Conservation (phyloP, 108 stramenopile species). For the Tribonema minus region DNA sequence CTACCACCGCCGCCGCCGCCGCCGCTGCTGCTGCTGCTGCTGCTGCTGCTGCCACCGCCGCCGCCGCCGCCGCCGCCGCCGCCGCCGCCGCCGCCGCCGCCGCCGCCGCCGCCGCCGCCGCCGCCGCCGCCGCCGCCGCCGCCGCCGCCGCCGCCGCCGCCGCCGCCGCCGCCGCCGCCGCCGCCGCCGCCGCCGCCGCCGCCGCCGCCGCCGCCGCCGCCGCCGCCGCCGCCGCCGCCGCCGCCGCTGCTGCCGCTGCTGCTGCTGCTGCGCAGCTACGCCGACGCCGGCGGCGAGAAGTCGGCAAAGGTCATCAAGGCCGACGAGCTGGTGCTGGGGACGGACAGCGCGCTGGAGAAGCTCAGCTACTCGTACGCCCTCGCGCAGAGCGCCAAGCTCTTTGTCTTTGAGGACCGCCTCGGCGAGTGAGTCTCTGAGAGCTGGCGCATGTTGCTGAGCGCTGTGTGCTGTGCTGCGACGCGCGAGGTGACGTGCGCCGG, state of each 20-base stretch:
- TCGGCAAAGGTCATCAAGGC: too few species aligned
- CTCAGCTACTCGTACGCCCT: constrained; percentile 55
- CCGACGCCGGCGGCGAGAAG: too few species aligned
- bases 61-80: too few species aligned
- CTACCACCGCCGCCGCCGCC: too few species aligned
- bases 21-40: too few species aligned
- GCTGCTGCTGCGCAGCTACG: too few species aligned
- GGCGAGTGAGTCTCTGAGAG: too few species aligned
- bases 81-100: too few species aligned
- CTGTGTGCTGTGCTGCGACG: too few species aligned
- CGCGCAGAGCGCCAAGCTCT: constrained; percentile 58
- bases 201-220: not conserved
- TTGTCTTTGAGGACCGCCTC: constrained; percentile 55
- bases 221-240: not conserved
- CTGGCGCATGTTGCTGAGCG: too few species aligned
- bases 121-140: not conserved
- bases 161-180: not conserved
- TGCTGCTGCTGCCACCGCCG: too few species aligned
- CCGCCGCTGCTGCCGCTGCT: not conserved
- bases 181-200: not conserved
- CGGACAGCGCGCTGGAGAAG: constrained; percentile 49
- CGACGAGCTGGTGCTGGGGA: constrained; percentile 25
- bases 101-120: not conserved
- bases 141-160: not conserved
- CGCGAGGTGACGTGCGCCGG: too few species aligned